phyloP scores from a whole-genome alignment of 2,329 filamentous ascomycete genomes.

The Fusarium gaditjirri region DNA sequence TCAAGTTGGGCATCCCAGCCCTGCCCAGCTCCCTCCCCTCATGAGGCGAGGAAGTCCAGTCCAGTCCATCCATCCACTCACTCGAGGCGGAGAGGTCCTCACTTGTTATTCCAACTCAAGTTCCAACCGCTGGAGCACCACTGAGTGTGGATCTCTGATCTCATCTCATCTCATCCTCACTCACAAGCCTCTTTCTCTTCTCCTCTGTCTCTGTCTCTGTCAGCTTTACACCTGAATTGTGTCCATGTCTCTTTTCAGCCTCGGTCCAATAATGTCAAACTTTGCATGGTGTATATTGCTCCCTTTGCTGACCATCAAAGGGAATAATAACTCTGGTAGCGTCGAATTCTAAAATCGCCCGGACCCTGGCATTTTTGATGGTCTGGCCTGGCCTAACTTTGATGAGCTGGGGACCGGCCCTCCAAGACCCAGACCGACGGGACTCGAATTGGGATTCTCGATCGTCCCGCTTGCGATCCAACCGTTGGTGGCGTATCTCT shows the following conservation, averaged over 20 bases:
- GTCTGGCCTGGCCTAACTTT: not conserved
- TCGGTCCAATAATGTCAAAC: not conserved
- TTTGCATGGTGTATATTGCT: not conserved
- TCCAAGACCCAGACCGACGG: constrained; percentile 20
- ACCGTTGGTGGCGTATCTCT: constrained; percentile 26
- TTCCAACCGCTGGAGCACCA: not conserved
- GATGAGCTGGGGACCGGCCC: not conserved
- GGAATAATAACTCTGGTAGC: constrained; percentile 4
- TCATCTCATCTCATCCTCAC: constrained; percentile 5
- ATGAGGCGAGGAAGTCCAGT: not conserved
- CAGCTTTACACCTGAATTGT: not conserved
- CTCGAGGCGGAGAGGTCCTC: not conserved
- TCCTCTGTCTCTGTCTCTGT: not conserved
- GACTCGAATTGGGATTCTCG: constrained; percentile 25
- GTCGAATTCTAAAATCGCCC: constrained; percentile 10
- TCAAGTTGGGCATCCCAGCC: constrained; percentile 14
- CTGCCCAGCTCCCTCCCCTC: constrained; percentile 1
- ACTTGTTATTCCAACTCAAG: not conserved
- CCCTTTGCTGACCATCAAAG: constrained; percentile 2
- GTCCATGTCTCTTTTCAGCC: not conserved
- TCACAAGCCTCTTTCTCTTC: not conserved
- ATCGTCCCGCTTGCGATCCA: constrained; percentile 29
- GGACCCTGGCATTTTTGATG: constrained; percentile 2
- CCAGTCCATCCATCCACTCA: not conserved
- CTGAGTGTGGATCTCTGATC: constrained; percentile 13